Evolutionary conservation across 2,329 filamentous ascomycete species (phyloP).

Genomic region (Neonectria magnoliae): DNA sequence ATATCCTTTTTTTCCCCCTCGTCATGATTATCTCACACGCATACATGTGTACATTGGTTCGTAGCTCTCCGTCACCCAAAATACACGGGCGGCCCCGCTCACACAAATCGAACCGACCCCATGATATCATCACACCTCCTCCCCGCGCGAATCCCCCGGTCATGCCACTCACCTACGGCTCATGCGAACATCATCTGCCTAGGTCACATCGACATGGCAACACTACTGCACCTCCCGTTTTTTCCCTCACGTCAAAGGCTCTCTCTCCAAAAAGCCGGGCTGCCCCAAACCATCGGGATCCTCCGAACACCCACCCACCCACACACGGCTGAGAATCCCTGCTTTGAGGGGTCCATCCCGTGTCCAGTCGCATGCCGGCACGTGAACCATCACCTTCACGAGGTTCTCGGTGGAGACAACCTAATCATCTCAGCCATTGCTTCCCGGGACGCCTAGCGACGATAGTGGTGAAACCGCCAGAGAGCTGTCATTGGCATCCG

Average conservation of each 20-base stretch:
- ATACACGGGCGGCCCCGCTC: not conserved
- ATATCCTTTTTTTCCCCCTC: not conserved
- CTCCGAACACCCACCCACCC: slow-evolving; percentile 28
- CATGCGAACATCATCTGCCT: slow-evolving; percentile 36
- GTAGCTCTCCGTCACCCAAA: not conserved
- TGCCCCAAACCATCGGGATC: slow-evolving; percentile 28
- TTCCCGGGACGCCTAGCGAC: not conserved
- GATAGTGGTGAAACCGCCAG: slow-evolving; percentile 5
- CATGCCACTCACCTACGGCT: slow-evolving; percentile 33
- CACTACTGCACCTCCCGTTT: slow-evolving; percentile 8
- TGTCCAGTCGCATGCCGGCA: not conserved
- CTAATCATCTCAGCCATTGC: not conserved
- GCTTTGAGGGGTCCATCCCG: not conserved
- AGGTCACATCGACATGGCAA: slow-evolving; percentile 7
- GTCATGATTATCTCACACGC: not conserved
- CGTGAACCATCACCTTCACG: slow-evolving; percentile 2
- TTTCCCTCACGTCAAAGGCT: not conserved
- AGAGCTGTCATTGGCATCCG: not conserved
- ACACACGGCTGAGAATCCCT: not conserved
- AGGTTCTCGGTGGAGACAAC: not conserved
- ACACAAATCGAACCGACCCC: slow-evolving; percentile 27
- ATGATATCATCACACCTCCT: slow-evolving; percentile 43
- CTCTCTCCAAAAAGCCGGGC: not conserved
- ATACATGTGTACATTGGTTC: too few relatives aligned
- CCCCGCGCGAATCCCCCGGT: slow-evolving; percentile 33